phyloP scores from a whole-genome alignment of 116 monocot genomes.

The Zostera marina region DNA sequence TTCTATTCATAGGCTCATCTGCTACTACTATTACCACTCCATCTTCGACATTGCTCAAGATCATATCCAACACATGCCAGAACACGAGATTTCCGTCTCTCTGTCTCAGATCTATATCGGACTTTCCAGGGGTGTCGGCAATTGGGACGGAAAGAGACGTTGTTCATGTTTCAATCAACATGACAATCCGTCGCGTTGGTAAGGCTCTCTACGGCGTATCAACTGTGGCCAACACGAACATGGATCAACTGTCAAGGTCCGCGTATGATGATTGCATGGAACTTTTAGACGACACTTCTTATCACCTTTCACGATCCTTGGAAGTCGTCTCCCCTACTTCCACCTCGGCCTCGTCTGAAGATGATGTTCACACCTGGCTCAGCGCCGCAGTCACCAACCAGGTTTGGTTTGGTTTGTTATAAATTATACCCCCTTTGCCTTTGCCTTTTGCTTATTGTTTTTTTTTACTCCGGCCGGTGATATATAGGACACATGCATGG shows the following conservation, averaged over 20 bases:
- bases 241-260: constrained; percentile 24
- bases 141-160: constrained; percentile 45
- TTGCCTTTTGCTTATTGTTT: background rate
- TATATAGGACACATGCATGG: constrained; percentile 78
- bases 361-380: constrained; percentile 86
- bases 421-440: background rate
- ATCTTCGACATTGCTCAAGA: constrained; percentile 1
- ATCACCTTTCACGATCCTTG: constrained; percentile 58
- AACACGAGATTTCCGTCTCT: constrained; percentile 31
- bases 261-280: constrained; percentile 92
- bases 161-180: constrained; percentile 56
- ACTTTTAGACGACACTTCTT: constrained; percentile 55
- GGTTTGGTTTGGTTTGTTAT: background rate
- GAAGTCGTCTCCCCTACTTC: constrained; percentile 9
- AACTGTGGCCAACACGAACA: constrained; percentile 25
- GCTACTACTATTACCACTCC: no score
- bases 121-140: constrained; percentile 36
- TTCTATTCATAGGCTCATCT: no score
- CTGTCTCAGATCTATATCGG: constrained; percentile 35
- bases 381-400: constrained; percentile 84
- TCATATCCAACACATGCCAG: constrained; percentile 38
- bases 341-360: constrained; percentile 9
- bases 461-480: background rate
- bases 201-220: constrained; percentile 49
- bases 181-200: constrained; percentile 51